phyloP scores from a whole-genome alignment of 768 basidiomycete species.

The Pleurotus tuber-regium region DNA sequence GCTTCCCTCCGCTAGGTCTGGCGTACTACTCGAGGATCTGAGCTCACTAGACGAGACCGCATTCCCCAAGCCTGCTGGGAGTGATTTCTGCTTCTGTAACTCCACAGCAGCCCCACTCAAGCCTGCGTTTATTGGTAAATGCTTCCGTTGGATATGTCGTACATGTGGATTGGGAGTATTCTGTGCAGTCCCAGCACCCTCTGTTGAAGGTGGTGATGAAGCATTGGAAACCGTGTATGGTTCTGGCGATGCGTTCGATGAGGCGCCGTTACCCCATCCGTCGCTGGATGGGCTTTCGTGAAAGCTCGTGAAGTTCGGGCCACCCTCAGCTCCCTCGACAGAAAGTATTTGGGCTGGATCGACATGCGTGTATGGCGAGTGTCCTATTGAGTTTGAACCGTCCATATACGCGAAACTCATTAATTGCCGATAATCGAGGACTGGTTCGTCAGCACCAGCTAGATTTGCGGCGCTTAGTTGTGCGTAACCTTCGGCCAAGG shows the following conservation, averaged over 20 bases:
- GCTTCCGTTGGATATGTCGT: slow-evolving; percentile 46
- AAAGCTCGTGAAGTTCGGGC: slow-evolving; percentile 48
- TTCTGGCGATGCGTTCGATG: slow-evolving; percentile 73
- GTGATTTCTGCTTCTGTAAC: slow-evolving; percentile 48
- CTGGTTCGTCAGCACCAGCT: slow-evolving; percentile 50
- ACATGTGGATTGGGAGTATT: slow-evolving; percentile 1
- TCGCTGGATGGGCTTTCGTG: slow-evolving; percentile 82
- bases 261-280: slow-evolving; percentile 72
- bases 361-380: slow-evolving; percentile 71
- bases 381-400: slow-evolving; percentile 32
- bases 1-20: slow-evolving; percentile 46
- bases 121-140: slow-evolving; percentile 57
- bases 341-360: slow-evolving; percentile 87
- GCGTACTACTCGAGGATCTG: slow-evolving; percentile 64
- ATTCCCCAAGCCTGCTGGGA: slow-evolving; percentile 22
- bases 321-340: slow-evolving; percentile 31
- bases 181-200: slow-evolving; percentile 33
- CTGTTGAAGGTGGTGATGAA: slow-evolving; percentile 70
- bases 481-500: slow-evolving; percentile 71
- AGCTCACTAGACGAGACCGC: slow-evolving; percentile 33
- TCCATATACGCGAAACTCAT: slow-evolving; percentile 63
- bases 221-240: slow-evolving; percentile 67
- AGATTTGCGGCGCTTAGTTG: slow-evolving; percentile 56
- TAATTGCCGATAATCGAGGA: slow-evolving; percentile 62
- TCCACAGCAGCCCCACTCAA: slow-evolving; percentile 41